A percentile compares a stretch with the other conserved stretches of the same genome.
Evolutionary conservation across 345 rosid genomes (phyloP).

Genomic region (Reutealis trisperma): DNA sequence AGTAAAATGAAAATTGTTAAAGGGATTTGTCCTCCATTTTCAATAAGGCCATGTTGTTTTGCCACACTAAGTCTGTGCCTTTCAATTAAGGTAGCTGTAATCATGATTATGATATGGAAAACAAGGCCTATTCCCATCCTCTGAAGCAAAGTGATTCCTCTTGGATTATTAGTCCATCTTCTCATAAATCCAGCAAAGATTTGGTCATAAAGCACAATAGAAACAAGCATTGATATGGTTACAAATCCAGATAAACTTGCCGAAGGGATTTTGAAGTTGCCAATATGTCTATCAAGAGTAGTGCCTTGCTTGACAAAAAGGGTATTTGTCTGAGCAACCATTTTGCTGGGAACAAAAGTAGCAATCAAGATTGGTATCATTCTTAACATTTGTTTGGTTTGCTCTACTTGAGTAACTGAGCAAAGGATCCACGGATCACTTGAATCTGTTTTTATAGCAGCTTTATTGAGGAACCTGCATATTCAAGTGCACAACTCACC

Average conservation of each 20-base stretch:
- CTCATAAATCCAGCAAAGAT: slow-evolving; percentile 44
- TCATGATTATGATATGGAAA: slow-evolving; percentile 64
- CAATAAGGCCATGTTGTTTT: slow-evolving; percentile 44
- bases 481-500: neutral
- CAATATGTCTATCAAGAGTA: slow-evolving; percentile 61
- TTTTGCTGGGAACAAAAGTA: slow-evolving; percentile 80
- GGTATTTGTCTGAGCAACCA: slow-evolving; percentile 73
- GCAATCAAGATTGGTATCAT: slow-evolving; percentile 75
- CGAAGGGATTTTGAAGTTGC: slow-evolving; percentile 65
- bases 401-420: slow-evolving; percentile 86
- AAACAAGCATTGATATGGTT: slow-evolving; percentile 61
- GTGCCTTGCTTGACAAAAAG: slow-evolving; percentile 93
- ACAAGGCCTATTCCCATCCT: slow-evolving; percentile 71
- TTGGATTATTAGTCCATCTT: slow-evolving; percentile 58
- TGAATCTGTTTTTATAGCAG: slow-evolving; percentile 59
- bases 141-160: slow-evolving; percentile 80
- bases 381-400: slow-evolving; percentile 86
- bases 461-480: slow-evolving; percentile 68
- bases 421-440: slow-evolving; percentile 61
- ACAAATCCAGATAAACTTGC: slow-evolving; percentile 67
- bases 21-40: slow-evolving; percentile 57
- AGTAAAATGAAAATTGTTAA: slow-evolving; percentile 63
- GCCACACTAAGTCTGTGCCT: slow-evolving; percentile 58
- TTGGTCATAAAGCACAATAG: slow-evolving; percentile 60
- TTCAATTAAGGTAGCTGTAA: slow-evolving; percentile 54